A percentile compares a stretch with the other conserved stretches of the same genome.
Conservation (phyloP, 2,329 filamentous ascomycete species). For the Hirsutella rhossiliensis region DNA sequence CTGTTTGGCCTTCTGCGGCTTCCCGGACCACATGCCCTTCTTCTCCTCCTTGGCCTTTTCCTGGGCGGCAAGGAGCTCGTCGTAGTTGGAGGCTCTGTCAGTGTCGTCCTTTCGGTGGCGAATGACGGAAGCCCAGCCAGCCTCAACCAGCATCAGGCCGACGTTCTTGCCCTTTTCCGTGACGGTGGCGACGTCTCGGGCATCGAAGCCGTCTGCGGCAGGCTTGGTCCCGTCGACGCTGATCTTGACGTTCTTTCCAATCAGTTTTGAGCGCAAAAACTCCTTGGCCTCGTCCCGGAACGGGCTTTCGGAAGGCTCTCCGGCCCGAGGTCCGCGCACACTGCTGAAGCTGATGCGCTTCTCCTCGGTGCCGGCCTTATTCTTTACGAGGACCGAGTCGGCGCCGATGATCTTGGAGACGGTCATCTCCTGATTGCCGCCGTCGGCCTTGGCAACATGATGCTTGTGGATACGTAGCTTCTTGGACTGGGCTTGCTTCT, state of each 20-base stretch:
- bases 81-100: constrained; percentile 88
- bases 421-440: constrained; percentile 61
- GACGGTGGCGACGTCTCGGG: constrained; percentile 87
- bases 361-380: constrained; percentile 67
- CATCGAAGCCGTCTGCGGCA: constrained; percentile 81
- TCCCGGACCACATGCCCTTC: constrained; percentile 92
- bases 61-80: constrained; percentile 71
- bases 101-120: constrained; percentile 90
- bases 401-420: constrained; percentile 80
- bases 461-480: constrained; percentile 73
- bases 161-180: constrained; percentile 78
- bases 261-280: constrained; percentile 83
- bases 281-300: constrained; percentile 94
- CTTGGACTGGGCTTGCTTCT: constrained; percentile 69
- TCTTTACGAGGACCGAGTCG: constrained; percentile 78
- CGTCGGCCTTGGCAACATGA: constrained; percentile 58
- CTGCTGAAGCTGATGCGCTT: constrained; percentile 89
- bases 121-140: constrained; percentile 87
- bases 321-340: constrained; percentile 81
- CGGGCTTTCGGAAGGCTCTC: constrained; percentile 74
- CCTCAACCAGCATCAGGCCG: constrained; percentile 74
- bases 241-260: constrained; percentile 89
- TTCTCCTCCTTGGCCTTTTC: constrained; percentile 73
- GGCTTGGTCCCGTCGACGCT: constrained; percentile 84
- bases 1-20: constrained; percentile 69